phyloP scores from a whole-genome alignment of 2,329 filamentous ascomycete genomes.

The Fusarium tjaetaba region DNA sequence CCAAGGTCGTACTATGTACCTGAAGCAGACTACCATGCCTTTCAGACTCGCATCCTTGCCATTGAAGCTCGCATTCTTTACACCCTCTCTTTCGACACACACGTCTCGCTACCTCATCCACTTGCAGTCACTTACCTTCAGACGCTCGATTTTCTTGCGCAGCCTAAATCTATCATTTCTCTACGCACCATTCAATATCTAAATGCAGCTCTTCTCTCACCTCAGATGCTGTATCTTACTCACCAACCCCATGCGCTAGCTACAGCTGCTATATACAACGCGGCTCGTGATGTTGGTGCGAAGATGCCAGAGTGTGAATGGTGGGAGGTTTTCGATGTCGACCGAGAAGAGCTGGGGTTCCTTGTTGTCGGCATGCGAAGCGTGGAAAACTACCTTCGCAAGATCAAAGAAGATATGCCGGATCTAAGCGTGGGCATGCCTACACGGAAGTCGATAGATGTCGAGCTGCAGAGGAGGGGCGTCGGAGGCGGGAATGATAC shows the following conservation, averaged over 20 bases:
- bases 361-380: conserved; percentile 87
- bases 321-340: conserved; percentile 99
- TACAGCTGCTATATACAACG: conserved; percentile 90
- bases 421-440: conserved; percentile 62
- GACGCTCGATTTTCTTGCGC: conserved; percentile 75
- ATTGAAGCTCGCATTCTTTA: conserved; percentile 82
- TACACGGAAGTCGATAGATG: conserved; percentile 65
- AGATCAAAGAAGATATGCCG: conserved; percentile 67
- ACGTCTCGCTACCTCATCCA: conserved; percentile 85
- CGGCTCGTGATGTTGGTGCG: conserved; percentile 77
- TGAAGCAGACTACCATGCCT: conserved; percentile 75
- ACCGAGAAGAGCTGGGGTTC: conserved; percentile 93
- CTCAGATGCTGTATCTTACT: conserved; percentile 89
- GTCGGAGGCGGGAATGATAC: conserved; percentile 45
- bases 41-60: conserved; percentile 72
- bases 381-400: conserved; percentile 73
- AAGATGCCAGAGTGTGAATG: conserved; percentile 87
- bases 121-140: conserved; percentile 93
- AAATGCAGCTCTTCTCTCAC: conserved; percentile 86
- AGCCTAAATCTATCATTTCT: conserved; percentile 63
- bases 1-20: conserved; percentile 73
- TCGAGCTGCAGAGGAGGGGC: conserved; percentile 66
- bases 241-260: conserved; percentile 89
- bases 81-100: conserved; percentile 81
- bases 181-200: conserved; percentile 77